Percentiles rank a stretch among this genome's conserved stretches.
phyloP scores from a whole-genome alignment of 305 asterid genomes.

The Fraxinus paxiana region DNA sequence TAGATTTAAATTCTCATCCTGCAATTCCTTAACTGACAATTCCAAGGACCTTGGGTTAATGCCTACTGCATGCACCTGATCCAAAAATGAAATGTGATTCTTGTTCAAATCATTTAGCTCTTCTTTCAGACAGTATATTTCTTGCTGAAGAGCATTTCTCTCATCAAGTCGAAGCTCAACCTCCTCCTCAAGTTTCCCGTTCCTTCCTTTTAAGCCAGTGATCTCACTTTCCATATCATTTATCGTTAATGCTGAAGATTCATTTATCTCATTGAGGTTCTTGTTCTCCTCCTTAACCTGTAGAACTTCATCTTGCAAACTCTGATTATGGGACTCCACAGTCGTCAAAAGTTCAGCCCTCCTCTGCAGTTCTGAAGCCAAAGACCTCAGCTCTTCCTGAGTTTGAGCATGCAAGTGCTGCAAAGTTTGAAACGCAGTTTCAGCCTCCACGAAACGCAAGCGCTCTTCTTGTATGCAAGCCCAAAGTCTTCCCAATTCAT shows the following conservation, averaged over 20 bases:
- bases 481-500: slow-evolving; percentile 80
- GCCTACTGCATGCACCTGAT: slow-evolving; percentile 66
- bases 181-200: slow-evolving; percentile 74
- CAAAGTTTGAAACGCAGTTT: slow-evolving; percentile 89
- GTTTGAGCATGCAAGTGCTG: slow-evolving; percentile 87
- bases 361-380: slow-evolving; percentile 66
- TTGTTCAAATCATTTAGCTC: slow-evolving; percentile 66
- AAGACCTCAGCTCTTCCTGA: slow-evolving; percentile 75
- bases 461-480: slow-evolving; percentile 84
- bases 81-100: slow-evolving; percentile 54
- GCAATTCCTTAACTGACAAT: slow-evolving; percentile 62
- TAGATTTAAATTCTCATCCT: slow-evolving; percentile 51
- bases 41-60: slow-evolving; percentile 55
- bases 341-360: slow-evolving; percentile 55
- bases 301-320: slow-evolving; percentile 61
- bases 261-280: slow-evolving; percentile 53
- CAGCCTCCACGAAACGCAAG: slow-evolving; percentile 87
- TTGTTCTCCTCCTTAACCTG: slow-evolving; percentile 67
- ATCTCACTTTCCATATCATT: slow-evolving; percentile 66
- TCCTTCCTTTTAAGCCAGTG: slow-evolving; percentile 52
- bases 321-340: slow-evolving; percentile 53
- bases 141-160: slow-evolving; percentile 94
- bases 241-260: slow-evolving; percentile 60
- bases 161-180: slow-evolving; percentile 83
- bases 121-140: slow-evolving; percentile 87